phyloP scores from a whole-genome alignment of 2,329 filamentous ascomycete genomes.

The Botrytis galanthina region DNA sequence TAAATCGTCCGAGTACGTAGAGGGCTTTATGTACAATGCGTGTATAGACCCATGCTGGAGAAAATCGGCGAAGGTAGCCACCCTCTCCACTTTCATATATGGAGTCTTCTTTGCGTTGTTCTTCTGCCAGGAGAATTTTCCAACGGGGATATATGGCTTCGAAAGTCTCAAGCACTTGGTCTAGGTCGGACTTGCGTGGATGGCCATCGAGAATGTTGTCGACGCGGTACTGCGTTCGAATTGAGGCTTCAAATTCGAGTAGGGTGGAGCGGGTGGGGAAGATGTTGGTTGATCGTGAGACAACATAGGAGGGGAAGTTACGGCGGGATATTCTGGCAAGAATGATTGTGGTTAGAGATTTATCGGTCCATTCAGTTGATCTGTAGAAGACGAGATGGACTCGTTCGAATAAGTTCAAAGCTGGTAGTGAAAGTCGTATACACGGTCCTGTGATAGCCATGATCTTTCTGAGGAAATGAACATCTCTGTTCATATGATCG shows the following conservation, averaged over 20 bases:
- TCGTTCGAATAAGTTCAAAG: conserved; percentile 82
- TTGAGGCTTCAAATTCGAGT: conserved; percentile 84
- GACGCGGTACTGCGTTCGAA: conserved; percentile 76
- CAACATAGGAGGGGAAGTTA: conserved; percentile 87
- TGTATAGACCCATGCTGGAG: conserved; percentile 89
- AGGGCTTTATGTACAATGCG: conserved; percentile 87
- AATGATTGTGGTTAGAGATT: conserved; percentile 92
- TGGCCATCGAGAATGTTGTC: conserved; percentile 80
- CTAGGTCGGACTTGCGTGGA: conserved; percentile 61
- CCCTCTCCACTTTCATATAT: conserved; percentile 82
- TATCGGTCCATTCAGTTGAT: conserved; percentile 96
- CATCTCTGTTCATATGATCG: conserved; percentile 59
- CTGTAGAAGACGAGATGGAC: conserved; percentile 96
- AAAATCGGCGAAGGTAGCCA: conserved; percentile 84
- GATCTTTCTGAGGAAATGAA: conserved; percentile 75
- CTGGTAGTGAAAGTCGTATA: conserved; percentile 70
- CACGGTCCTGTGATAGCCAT: conserved; percentile 76
- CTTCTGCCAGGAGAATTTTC: conserved; percentile 68
- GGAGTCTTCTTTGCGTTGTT: conserved; percentile 72
- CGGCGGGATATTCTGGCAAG: conserved; percentile 83
- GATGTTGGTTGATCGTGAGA: conserved; percentile 85
- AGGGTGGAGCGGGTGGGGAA: conserved; percentile 74
- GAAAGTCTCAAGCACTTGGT: conserved; percentile 68
- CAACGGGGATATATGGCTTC: conserved; percentile 78
- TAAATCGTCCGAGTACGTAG: conserved; percentile 75